Evolutionary conservation across 345 rosid species (phyloP).

Genomic region (Boechera divaricarpa): DNA sequence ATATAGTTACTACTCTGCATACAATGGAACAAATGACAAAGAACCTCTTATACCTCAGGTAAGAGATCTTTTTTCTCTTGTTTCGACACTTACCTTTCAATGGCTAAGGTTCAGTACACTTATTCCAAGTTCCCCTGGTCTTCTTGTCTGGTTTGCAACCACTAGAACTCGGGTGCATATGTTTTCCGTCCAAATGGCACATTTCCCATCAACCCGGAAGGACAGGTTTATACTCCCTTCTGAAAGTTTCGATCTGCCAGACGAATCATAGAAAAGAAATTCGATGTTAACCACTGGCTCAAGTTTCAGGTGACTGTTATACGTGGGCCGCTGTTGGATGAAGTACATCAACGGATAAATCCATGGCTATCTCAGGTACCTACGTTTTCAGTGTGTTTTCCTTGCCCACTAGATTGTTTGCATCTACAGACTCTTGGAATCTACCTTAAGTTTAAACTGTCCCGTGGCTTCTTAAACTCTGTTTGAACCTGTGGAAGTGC

Average conservation of each 20-base stretch:
- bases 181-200: slow-evolving; percentile 95
- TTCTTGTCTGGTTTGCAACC: slow-evolving; percentile 37
- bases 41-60: slow-evolving; percentile 67
- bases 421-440: slow-evolving; percentile 18
- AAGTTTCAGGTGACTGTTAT: slow-evolving; percentile 69
- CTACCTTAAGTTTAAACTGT: slow-evolving; percentile 7
- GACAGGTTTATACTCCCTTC: slow-evolving; percentile 59
- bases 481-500: slow-evolving; percentile 25
- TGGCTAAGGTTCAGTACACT: slow-evolving; percentile 29
- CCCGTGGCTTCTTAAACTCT: slow-evolving; percentile 2
- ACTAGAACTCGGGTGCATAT: slow-evolving; percentile 88
- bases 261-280: slow-evolving; percentile 16
- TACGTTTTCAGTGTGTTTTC: slow-evolving; percentile 16
- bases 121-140: slow-evolving; percentile 30
- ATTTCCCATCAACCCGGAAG: slow-evolving; percentile 58
- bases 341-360: slow-evolving; percentile 83
- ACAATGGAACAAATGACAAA: slow-evolving; percentile 68
- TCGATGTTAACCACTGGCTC: slow-evolving; percentile 24
- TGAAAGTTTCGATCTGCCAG: slow-evolving; percentile 16
- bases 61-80: slow-evolving; percentile 6
- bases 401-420: slow-evolving; percentile 14
- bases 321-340: slow-evolving; percentile 77
- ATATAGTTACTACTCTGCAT: slow-evolving; percentile 70
- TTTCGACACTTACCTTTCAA: slow-evolving; percentile 22
- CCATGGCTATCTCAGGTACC: slow-evolving; percentile 90